Percentiles rank a stretch among this genome's conserved stretches.
Evolutionary conservation across 345 rosid species (phyloP).

Genomic region (Dipteronia sinensis): DNA sequence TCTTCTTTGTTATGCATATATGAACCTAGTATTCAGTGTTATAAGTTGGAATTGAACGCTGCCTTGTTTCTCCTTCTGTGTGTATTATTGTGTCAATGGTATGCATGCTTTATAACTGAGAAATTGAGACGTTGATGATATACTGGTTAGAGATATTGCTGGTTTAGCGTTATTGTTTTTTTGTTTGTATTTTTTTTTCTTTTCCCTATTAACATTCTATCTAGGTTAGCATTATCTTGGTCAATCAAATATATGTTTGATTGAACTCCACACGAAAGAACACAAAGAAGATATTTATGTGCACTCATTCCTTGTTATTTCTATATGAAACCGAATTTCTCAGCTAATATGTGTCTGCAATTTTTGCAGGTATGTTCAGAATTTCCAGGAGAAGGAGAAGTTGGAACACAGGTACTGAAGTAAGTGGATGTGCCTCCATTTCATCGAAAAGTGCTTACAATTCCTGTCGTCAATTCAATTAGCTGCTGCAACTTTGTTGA

Average conservation of each 20-base stretch:
- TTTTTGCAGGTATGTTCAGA: conserved; percentile 55
- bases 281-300: background rate
- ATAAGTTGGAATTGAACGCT: background rate
- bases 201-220: background rate
- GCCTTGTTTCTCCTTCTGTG: background rate
- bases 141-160: background rate
- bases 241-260: background rate
- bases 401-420: conserved; percentile 55
- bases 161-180: background rate
- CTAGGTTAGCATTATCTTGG: background rate
- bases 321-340: background rate
- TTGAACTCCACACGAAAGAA: background rate
- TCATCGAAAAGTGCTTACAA: background rate
- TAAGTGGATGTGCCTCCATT: background rate
- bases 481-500: background rate
- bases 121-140: background rate
- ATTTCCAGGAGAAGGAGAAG: conserved; percentile 61
- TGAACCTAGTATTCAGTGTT: background rate
- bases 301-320: background rate
- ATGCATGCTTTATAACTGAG: background rate
- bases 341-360: conserved; percentile 3
- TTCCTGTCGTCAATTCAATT: background rate
- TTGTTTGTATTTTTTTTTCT: background rate
- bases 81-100: background rate
- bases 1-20: background rate